These are phyloP conservation scores for Prunus davidiana DNA, from an alignment of 306 rosid species.

Conservation along the genomic window DNA sequence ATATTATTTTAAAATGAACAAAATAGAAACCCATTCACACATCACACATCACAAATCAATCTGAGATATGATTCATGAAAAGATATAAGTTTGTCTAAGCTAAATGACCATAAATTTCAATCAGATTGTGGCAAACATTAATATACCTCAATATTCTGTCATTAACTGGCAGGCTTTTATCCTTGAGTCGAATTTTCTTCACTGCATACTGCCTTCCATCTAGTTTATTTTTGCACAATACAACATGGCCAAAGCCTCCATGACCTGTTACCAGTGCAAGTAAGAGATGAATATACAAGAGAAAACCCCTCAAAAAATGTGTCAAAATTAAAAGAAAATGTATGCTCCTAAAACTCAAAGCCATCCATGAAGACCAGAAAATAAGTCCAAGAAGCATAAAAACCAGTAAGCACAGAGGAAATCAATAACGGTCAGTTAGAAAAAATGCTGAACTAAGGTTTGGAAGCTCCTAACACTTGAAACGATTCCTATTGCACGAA, in stretches of 20 bases:
- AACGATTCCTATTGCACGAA: no score
- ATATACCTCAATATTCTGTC: slow-evolving; percentile 84
- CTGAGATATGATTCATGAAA: neutral
- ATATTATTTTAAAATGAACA: neutral
- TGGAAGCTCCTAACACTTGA: neutral
- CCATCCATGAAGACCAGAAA: neutral
- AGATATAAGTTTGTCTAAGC: neutral
- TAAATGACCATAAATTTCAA: slow-evolving; percentile 5
- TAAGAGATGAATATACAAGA: neutral
- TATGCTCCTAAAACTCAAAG: neutral
- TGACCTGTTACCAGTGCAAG: slow-evolving; percentile 54
- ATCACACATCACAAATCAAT: slow-evolving; percentile 12
- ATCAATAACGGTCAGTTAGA: neutral
- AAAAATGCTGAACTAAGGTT: neutral
- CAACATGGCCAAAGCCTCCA: slow-evolving; percentile 97
- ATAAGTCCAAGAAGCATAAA: neutral
- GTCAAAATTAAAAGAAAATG: neutral
- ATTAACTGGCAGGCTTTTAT: slow-evolving; percentile 72
- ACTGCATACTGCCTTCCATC: slow-evolving; percentile 97
- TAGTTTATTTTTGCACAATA: slow-evolving; percentile 87
- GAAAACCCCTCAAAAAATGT: neutral
- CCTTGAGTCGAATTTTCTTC: slow-evolving; percentile 88
- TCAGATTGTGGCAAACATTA: slow-evolving; percentile 17
- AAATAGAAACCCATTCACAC: neutral
- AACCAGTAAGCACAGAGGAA: neutral